Conservation (phyloP, 2,329 filamentous ascomycete species). For the Corinectria fuckeliana region DNA sequence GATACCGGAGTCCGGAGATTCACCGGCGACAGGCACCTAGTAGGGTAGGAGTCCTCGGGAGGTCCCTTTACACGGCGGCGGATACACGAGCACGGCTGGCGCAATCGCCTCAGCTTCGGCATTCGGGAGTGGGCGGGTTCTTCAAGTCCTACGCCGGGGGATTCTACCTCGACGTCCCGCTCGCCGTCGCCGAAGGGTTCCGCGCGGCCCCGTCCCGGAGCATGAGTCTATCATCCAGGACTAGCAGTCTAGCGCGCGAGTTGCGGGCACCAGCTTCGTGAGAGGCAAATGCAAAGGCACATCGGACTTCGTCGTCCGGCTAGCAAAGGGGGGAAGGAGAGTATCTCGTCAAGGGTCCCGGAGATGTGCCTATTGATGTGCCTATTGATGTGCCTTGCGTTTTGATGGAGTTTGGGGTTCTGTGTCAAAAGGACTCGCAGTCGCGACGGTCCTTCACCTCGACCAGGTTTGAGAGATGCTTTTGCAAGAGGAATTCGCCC, state of each 20-base stretch:
- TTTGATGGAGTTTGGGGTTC: constrained; percentile 16
- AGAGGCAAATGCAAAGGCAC: constrained; percentile 19
- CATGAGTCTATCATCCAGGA: constrained; percentile 18
- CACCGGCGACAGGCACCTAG: background rate
- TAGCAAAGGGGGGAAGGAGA: constrained; percentile 21
- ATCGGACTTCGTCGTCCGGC: constrained; percentile 19
- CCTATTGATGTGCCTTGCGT: constrained; percentile 7
- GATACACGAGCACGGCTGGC: background rate
- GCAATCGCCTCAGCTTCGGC: constrained; percentile 24
- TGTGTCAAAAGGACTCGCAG: constrained; percentile 10
- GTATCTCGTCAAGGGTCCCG: background rate
- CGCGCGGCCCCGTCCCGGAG: constrained; percentile 25
- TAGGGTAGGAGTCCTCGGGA: background rate
- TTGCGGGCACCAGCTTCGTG: constrained; percentile 21
- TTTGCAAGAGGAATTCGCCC: background rate
- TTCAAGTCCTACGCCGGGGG: constrained; percentile 27
- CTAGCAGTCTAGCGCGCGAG: constrained; percentile 19
- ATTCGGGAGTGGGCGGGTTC: constrained; percentile 13
- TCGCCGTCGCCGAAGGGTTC: constrained; percentile 30
- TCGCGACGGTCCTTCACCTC: background rate
- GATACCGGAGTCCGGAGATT: background rate
- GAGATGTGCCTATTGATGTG: background rate
- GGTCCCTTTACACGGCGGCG: background rate
- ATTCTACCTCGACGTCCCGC: constrained; percentile 16
- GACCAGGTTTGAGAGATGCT: background rate